Base-by-base conservation (phyloP, 2,329 filamentous ascomycete genomes). In the Clonostachys byssicola region DNA sequence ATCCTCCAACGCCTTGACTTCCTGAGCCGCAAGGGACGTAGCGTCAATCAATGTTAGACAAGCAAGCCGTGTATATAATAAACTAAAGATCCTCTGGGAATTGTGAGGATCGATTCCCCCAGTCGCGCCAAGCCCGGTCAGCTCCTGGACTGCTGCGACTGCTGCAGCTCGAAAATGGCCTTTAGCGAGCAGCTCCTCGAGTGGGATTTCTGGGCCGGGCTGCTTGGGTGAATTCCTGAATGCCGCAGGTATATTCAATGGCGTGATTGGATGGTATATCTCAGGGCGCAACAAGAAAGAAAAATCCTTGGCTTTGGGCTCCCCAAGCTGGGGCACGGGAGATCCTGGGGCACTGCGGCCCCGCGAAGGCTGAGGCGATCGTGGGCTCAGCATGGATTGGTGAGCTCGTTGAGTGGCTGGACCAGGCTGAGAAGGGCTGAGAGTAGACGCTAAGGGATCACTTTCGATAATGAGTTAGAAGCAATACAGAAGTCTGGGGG, bases 141-240 rank as follows among this genome's bases (percentile, higher is more conserved):
- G 74, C 35, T 80, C 74, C 49, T 82, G 77, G 0, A 80, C 80
- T 1, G 85, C 81, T 34, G 81, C 77, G 45, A 85, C 81, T 50
- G 90, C 90, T 8, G 89, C 89, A 14, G 84, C 81, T 50, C 92
- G 82, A 67, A 92, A 96, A 62, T 94, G 86, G 44, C 91, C 89
- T 3, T 75, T 69, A 1, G 78, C 68, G 7, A 96, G 71, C 4
- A 96, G 80, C 3, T 78, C 75, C 16, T 81, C 71, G 33, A 96
- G 77, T 0, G 88, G 73, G 1, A 86, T 81, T 30, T 81, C 76
- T 0, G 81, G 70, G 2, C 74, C 63, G 1, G 89, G 85, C 53
- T 85, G 81, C 51, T 84, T 75, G 17, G 81, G 65, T 0, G 88
- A 80, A 52, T 80, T 80, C 51, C 88, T 82, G 63, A 96, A 92